A percentile compares a stretch with the other conserved stretches of the same genome.
These are phyloP conservation scores for Coniella lustricola DNA, from an alignment of 2,329 filamentous ascomycete species.

Conservation along the genomic window DNA sequence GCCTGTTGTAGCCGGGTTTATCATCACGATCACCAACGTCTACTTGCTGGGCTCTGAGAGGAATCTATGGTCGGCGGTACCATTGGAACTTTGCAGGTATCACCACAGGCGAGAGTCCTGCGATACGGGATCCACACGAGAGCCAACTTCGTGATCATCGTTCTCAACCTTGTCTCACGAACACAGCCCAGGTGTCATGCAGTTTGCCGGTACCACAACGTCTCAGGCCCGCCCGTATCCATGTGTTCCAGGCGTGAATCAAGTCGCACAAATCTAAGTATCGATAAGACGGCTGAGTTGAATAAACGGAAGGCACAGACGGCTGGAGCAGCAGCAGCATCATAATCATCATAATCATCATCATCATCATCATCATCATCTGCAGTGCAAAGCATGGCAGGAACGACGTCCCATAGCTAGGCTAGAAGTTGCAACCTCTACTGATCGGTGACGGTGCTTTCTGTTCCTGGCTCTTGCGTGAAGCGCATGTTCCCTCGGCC, in stretches of 20 bases:
- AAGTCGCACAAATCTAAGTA: constrained; percentile 1
- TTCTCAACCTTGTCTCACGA: constrained; percentile 2
- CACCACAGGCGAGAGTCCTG: constrained; percentile 2
- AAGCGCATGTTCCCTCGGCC: not conserved
- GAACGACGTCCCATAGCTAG: not conserved
- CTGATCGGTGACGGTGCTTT: not conserved
- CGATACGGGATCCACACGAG: not conserved
- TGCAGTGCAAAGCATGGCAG: constrained; percentile 2
- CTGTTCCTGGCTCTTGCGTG: too few relatives aligned
- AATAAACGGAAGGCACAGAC: not conserved
- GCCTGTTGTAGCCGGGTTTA: not conserved
- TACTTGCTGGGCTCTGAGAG: not conserved
- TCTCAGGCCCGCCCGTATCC: not conserved
- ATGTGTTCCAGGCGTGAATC: not conserved
- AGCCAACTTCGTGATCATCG: not conserved
- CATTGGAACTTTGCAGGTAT: constrained; percentile 2
- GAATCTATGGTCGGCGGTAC: constrained; percentile 1
- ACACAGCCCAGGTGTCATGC: not conserved
- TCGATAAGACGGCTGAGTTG: not conserved
- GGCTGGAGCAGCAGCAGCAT: not conserved
- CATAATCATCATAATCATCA: too few relatives aligned
- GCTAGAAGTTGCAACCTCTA: constrained; percentile 2
- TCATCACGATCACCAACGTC: constrained; percentile 1
- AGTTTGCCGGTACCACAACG: not conserved
- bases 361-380: too few relatives aligned